Percentiles rank a stretch among this genome's conserved stretches.
phyloP scores from a whole-genome alignment of 352 stramenopile genomes.

The Pythium periplocum region DNA sequence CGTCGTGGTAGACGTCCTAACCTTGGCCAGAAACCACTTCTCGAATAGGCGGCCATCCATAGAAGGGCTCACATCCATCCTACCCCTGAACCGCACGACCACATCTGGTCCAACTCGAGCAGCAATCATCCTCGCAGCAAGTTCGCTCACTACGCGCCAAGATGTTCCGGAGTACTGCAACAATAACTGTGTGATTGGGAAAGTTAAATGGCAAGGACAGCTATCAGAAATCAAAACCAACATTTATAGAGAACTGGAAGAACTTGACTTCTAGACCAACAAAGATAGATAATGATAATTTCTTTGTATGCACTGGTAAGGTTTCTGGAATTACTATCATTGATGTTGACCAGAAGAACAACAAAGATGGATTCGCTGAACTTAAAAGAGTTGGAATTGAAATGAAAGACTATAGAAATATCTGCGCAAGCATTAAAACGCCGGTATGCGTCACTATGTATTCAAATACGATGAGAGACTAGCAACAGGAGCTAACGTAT shows the following conservation, averaged over 20 bases:
- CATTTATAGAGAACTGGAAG: conserved; percentile 6
- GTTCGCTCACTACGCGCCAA: too few relatives aligned
- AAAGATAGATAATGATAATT: conserved; percentile 9
- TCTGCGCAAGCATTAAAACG: conserved; percentile 10
- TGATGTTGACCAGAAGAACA: conserved; percentile 9
- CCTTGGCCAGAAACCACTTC: too few relatives aligned
- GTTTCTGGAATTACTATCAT: conserved; percentile 10
- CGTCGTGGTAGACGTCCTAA: too few relatives aligned
- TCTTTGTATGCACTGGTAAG: conserved; percentile 8
- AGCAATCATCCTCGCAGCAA: too few relatives aligned
- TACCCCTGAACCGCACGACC: too few relatives aligned
- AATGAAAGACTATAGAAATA: conserved; percentile 11
- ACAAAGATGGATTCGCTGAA: conserved; percentile 11
- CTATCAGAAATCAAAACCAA: conserved; percentile 10
- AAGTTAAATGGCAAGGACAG: conserved; percentile 10
- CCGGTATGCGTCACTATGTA: conserved; percentile 7
- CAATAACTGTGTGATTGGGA: conserved; percentile 9
- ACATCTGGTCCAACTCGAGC: too few relatives aligned
- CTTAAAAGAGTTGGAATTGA: conserved; percentile 11
- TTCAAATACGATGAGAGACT: conserved; percentile 11
- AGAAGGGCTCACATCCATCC: too few relatives aligned
- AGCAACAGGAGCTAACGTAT: conserved; percentile 9
- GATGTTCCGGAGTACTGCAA: background rate
- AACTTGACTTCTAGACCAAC: conserved; percentile 10
- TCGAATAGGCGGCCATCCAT: too few relatives aligned